phyloP scores from a whole-genome alignment of 2,329 filamentous ascomycete species.

The Verticillium alfalfae region DNA sequence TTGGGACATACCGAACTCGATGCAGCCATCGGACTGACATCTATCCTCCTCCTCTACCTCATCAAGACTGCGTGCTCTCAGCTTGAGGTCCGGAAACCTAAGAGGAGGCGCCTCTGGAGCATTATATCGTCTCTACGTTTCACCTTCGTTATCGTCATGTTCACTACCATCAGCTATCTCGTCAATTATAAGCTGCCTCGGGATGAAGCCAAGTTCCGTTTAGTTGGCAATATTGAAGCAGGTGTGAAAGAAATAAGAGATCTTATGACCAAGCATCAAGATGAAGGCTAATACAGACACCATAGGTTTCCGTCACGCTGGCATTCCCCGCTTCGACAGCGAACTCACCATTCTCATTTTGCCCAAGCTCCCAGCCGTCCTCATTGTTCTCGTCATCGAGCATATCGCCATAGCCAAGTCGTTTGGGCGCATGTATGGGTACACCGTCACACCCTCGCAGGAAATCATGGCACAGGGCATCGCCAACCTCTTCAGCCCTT shows the following conservation, averaged over 20 bases:
- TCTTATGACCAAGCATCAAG: neutral
- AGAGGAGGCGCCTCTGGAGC: slow-evolving; percentile 60
- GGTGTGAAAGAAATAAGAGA: slow-evolving; percentile 26
- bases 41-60: slow-evolving; percentile 61
- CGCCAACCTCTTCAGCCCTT: slow-evolving; percentile 69
- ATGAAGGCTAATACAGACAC: slow-evolving; percentile 3
- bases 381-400: slow-evolving; percentile 75
- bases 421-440: slow-evolving; percentile 74
- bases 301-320: slow-evolving; percentile 58
- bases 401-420: slow-evolving; percentile 82
- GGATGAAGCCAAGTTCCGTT: slow-evolving; percentile 49
- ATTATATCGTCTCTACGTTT: slow-evolving; percentile 70
- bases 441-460: slow-evolving; percentile 72
- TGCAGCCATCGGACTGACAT: slow-evolving; percentile 68
- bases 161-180: slow-evolving; percentile 67
- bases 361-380: slow-evolving; percentile 61
- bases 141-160: slow-evolving; percentile 70
- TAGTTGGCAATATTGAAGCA: slow-evolving; percentile 61
- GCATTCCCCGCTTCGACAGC: slow-evolving; percentile 49
- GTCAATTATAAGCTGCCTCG: slow-evolving; percentile 50
- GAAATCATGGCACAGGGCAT: slow-evolving; percentile 75
- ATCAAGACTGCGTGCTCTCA: slow-evolving; percentile 48
- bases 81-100: slow-evolving; percentile 56
- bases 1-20: slow-evolving; percentile 52
- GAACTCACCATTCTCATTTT: slow-evolving; percentile 53